These are phyloP conservation scores for Rhizopus microsporus DNA, from an alignment of 371 early-diverging fungal genomes.

Conservation along the genomic window DNA sequence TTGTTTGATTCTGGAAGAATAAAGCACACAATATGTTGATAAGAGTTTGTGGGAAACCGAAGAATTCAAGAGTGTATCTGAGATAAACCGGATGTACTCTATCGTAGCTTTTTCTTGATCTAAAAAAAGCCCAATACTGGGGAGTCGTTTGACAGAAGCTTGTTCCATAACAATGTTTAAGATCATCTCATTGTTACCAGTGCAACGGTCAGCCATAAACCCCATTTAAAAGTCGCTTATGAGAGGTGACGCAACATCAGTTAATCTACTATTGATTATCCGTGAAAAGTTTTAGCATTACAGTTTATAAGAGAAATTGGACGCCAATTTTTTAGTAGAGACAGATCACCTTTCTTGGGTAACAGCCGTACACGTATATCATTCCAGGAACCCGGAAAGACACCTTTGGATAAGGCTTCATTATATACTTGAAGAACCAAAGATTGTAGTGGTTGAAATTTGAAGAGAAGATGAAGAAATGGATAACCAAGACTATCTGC, in stretches of 20 bases:
- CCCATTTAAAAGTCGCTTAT: slow-evolving; percentile 4
- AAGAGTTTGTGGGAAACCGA: too few relatives aligned
- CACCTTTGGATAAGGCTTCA: slow-evolving; percentile 10
- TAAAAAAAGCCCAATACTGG: too few relatives aligned
- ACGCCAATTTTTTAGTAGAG: too few relatives aligned
- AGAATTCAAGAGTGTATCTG: too few relatives aligned
- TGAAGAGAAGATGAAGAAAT: slow-evolving; percentile 3
- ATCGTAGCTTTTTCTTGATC: too few relatives aligned
- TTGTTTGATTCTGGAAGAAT: too few relatives aligned
- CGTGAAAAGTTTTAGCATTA: slow-evolving; percentile 2
- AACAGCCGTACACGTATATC: slow-evolving; percentile 25
- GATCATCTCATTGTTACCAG: too few relatives aligned
- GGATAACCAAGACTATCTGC: slow-evolving; percentile 23
- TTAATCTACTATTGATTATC: slow-evolving; percentile 7
- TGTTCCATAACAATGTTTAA: slow-evolving; percentile 3
- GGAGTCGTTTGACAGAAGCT: not conserved
- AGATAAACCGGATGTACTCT: too few relatives aligned
- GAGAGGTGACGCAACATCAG: not conserved
- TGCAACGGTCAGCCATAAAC: not conserved
- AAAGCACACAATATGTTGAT: too few relatives aligned
- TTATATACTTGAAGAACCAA: slow-evolving; percentile 16
- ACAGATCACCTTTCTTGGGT: too few relatives aligned
- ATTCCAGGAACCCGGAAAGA: slow-evolving; percentile 28
- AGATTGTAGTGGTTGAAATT: not conserved
- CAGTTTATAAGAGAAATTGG: too few relatives aligned